phyloP scores from a whole-genome alignment of 768 basidiomycete species.

The Russula lepida region DNA sequence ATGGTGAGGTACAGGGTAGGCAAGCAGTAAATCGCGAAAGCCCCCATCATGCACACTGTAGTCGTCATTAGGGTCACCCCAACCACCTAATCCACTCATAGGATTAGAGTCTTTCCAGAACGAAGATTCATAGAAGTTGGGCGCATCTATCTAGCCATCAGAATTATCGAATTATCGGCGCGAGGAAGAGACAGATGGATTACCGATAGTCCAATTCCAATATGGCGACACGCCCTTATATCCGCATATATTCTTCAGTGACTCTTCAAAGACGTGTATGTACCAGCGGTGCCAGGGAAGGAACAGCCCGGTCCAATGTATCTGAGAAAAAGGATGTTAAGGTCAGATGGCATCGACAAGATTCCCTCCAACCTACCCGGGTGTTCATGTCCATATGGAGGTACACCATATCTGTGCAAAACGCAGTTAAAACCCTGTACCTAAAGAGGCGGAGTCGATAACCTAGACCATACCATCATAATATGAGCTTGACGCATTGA shows the following conservation, averaged over 20 bases:
- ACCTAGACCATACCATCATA: constrained; percentile 12
- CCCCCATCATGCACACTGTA: constrained; percentile 25
- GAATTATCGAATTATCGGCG: not conserved
- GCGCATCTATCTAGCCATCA: constrained; percentile 19
- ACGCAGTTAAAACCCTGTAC: not conserved
- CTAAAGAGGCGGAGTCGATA: not conserved
- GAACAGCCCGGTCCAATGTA: constrained; percentile 25
- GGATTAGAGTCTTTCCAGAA: constrained; percentile 23
- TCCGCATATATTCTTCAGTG: constrained; percentile 23
- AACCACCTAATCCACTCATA: constrained; percentile 25
- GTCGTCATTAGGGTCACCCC: constrained; percentile 24
- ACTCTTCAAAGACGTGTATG: constrained; percentile 19
- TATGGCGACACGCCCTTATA: constrained; percentile 24
- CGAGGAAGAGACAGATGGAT: not conserved
- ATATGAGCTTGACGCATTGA: constrained; percentile 19
- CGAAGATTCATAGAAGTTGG: constrained; percentile 20
- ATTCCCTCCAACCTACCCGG: not conserved
- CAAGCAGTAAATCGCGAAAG: constrained; percentile 24
- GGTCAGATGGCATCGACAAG: not conserved
- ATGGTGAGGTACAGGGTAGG: constrained; percentile 30
- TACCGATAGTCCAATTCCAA: constrained; percentile 28
- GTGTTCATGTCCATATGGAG: constrained; percentile 26
- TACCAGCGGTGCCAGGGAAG: constrained; percentile 27
- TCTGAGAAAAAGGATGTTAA: constrained; percentile 2
- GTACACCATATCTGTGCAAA: constrained; percentile 21